Base-by-base conservation (phyloP, 306 rosid genomes). In the Prunus padus region DNA sequence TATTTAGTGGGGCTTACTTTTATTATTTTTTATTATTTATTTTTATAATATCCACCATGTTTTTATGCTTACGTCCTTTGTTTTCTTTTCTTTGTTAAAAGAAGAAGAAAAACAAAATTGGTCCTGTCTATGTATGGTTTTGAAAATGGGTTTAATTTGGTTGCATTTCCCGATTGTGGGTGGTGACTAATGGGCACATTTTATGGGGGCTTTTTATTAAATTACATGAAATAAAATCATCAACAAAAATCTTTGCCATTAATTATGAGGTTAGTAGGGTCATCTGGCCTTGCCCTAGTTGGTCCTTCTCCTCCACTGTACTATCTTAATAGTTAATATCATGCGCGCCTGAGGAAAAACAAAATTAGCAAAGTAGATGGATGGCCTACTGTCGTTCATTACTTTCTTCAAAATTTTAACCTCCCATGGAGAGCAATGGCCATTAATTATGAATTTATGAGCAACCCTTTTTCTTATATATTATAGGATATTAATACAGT, bases 291-390 rank as follows among this genome's bases (percentile, higher is more conserved):
- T 20, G n/a, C 18, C 30, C 20, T 51, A 5, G 37, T 25, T 80
- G 76, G 71, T 46, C 71, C 57, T 73, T 1, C 11, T 30, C 67
- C 44, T 30, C 75, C 78, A 79, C 79, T 77, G 19, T 67, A 67
- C 26, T 65, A 26, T 66, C 63, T 25, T 37, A 37, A n/a, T 54
- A n/a, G 1, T 55, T 30, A 60, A 37, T 65, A 57, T 47, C 59
- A 49, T 49, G 54, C 13, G 40, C 44, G 19, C 11, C 14, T 59
- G 64, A 74, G 40, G 28, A 60, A 59, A 42, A 73, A 44, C 68
- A 73, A 66, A 66, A 44, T 11, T 5, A 26, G 28, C 26, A 42
- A 59, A 62, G 56, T 31, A 5, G 50, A 55, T 16, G 73, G 25
- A 55, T 16, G 73, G 25, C 66, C 13, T 26, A 31, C 42, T 49